These are phyloP conservation scores for Colletotrichum siamense DNA, from an alignment of 2,329 filamentous ascomycete species.

Conservation along the genomic window DNA sequence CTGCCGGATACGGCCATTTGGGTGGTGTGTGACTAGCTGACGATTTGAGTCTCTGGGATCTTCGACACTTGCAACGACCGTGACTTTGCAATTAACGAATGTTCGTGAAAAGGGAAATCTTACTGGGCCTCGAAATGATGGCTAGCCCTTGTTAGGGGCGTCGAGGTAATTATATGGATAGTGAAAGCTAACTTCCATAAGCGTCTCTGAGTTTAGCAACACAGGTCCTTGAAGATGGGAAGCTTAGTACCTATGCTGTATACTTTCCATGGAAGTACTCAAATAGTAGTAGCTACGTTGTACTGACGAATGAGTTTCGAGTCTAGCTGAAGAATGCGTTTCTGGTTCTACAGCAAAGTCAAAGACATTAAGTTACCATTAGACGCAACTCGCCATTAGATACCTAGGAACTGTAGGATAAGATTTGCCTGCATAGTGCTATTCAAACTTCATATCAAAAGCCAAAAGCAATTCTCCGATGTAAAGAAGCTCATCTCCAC, in stretches of 20 bases:
- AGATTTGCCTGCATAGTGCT: background rate
- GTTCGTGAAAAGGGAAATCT: background rate
- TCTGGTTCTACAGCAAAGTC: background rate
- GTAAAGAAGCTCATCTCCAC: background rate
- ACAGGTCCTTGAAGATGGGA: background rate
- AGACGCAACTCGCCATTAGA: background rate
- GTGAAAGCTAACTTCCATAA: background rate
- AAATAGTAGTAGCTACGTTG: fast-evolving
- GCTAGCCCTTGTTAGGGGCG: fast-evolving
- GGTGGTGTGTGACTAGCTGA: background rate
- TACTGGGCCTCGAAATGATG: background rate
- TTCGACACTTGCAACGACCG: background rate
- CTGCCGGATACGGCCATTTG: background rate
- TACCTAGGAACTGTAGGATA: background rate
- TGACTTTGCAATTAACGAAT: fast-evolving
- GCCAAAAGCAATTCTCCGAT: background rate
- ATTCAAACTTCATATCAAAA: background rate
- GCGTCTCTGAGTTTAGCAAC: background rate
- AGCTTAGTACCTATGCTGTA: background rate
- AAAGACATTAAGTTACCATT: background rate
- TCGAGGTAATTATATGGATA: background rate
- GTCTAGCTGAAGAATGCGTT: background rate
- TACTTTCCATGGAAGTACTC: background rate
- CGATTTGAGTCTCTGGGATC: background rate
- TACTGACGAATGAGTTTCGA: background rate